Base-by-base conservation (phyloP, 495 filamentous ascomycete genomes). In the Penicillium samsonianum region DNA sequence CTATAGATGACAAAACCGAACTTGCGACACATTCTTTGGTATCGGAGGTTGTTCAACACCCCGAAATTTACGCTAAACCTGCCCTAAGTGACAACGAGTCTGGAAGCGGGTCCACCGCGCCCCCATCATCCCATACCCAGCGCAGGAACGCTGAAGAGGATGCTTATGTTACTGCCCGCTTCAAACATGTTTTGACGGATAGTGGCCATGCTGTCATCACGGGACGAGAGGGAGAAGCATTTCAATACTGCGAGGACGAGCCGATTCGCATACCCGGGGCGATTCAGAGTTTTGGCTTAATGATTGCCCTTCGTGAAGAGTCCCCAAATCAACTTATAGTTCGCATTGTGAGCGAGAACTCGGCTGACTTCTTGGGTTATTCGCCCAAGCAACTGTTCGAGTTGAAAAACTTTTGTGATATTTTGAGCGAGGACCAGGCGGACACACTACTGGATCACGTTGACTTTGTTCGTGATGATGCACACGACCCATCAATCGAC, bases 181-280 rank as follows among this genome's bases (percentile, higher is more conserved):
- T 95, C 71, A 87, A 86, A 65, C 91, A 98, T 70, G 77, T 90
- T 22, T 68, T 88, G 43, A 92, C 89, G 0, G 84, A 90, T 7
- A 87, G 82, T 45, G 92, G 92, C 0, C 92, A 98, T 74, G 88
- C 87, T 5, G 83, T 98, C 19, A 87, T 96, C 47, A 93, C 90
- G 5, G 92, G 92, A 11, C 78, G 89, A 51, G 82, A 87, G 52
- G 84, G 87, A 3, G 80, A 84, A 16, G 81, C 73, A 2, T 74
- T 93, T 40, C 89, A 92, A 62, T 55, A 80, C n/a, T 96, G 91
- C 69, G 93, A 98, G 70, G 93, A 98, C 69, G 93, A 96, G 62
- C 91, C 93, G 1, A 96, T 96, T 40, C 91, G 91, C 61, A 89
- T 91, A 14, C 93, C 93, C 1, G 92, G 92, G 14, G 91, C 92